Conservation (phyloP, 192 early-diverging fungal species). For the Linnemannia exigua region DNA sequence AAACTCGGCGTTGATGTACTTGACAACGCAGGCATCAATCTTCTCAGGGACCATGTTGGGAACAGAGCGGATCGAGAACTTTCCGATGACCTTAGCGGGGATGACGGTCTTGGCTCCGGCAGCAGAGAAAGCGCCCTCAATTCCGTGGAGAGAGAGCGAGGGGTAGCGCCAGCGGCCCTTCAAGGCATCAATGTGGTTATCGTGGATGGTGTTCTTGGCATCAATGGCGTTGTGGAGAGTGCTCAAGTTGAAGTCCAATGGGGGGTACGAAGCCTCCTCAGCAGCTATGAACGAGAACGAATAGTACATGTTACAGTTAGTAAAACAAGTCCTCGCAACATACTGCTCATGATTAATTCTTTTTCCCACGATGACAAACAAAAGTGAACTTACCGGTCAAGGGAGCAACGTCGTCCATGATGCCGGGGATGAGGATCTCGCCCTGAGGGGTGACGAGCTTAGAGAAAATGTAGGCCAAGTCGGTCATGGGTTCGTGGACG, state of each 20-base stretch:
- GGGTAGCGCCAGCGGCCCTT: conserved; percentile 97
- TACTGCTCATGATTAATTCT: not conserved
- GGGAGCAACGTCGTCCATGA: conserved; percentile 91
- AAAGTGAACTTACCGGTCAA: conserved; percentile 71
- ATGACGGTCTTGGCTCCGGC: conserved; percentile 98
- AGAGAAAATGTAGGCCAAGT: conserved; percentile 86
- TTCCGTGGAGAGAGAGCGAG: conserved; percentile 95
- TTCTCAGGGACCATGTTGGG: conserved; percentile 92
- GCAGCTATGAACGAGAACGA: conserved; percentile 57
- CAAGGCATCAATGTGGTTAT: conserved; percentile 80
- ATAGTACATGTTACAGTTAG: not conserved
- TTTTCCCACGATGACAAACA: not conserved
- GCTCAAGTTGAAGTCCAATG: conserved; percentile 82
- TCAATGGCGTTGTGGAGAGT: conserved; percentile 88
- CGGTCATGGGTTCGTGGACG: conserved; percentile 99
- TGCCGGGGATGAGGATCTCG: conserved; percentile 92
- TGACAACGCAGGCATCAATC: conserved; percentile 80
- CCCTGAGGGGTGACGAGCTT: conserved; percentile 89
- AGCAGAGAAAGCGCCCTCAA: conserved; percentile 97
- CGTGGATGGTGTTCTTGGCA: conserved; percentile 83
- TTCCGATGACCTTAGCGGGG: conserved; percentile 94
- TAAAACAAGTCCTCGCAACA: not conserved
- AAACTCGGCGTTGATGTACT: conserved; percentile 88
- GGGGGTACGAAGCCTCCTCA: conserved; percentile 87
- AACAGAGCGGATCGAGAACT: conserved; percentile 98